phyloP scores from a whole-genome alignment of 176 grass and related monocot genomes.

The Miscanthus lutarioriparius region DNA sequence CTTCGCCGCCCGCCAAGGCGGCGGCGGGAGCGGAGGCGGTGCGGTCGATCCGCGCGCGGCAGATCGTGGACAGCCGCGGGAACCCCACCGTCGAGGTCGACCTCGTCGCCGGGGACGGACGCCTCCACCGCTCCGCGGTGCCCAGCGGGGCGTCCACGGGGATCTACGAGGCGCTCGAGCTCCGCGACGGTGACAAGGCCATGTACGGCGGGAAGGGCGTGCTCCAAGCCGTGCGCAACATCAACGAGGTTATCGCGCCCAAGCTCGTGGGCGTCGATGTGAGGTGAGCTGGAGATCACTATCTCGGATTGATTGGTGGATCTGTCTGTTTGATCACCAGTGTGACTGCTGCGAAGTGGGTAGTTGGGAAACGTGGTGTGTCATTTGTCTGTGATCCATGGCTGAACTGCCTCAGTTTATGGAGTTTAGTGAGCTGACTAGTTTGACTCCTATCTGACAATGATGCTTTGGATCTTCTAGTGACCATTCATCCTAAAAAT shows the following conservation, averaged over 20 bases:
- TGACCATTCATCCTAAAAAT: neutral
- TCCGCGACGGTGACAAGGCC: conserved; percentile 79
- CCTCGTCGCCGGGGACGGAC: conserved; percentile 61
- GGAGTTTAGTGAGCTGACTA: neutral
- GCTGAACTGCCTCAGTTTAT: neutral
- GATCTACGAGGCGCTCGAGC: conserved; percentile 95
- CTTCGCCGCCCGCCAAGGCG: neutral
- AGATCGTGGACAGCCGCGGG: conserved; percentile 96
- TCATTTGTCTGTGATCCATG: neutral
- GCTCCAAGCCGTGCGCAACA: conserved; percentile 78
- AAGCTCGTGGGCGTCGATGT: conserved; percentile 88
- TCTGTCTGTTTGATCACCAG: neutral
- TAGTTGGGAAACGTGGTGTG: neutral
- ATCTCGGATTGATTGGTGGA: neutral
- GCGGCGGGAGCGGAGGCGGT: conserved; percentile 40
- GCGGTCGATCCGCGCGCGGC: conserved; percentile 79
- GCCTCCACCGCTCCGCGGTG: conserved; percentile 80
- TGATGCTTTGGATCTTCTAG: neutral
- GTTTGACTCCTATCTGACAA: neutral
- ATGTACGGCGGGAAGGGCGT: conserved; percentile 95
- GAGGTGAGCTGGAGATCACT: conserved; percentile 46
- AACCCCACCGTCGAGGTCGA: conserved; percentile 99
- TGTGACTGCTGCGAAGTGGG: neutral
- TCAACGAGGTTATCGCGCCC: conserved; percentile 83
- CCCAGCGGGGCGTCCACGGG: conserved; percentile 94